Evolutionary conservation across 169 alveolate species (phyloP).

Genomic region (Eimeria praecox): DNA sequence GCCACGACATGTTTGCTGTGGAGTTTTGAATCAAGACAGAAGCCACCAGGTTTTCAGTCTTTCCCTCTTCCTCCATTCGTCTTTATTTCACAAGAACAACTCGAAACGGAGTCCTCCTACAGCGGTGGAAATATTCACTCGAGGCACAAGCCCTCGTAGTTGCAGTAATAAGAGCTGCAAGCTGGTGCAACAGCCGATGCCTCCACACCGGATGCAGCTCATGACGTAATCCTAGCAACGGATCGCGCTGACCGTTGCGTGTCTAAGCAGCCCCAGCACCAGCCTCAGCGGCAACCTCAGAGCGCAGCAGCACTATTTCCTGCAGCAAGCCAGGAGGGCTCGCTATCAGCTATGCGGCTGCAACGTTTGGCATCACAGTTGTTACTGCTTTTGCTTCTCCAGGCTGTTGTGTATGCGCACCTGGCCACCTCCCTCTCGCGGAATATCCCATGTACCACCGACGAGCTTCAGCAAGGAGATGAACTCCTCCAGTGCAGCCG

Average conservation of each 20-base stretch:
- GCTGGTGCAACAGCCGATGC: conserved; percentile 1
- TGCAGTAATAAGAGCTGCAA: not conserved
- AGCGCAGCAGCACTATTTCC: not conserved
- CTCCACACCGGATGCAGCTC: conserved; percentile 16
- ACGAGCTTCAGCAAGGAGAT: not conserved
- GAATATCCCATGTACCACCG: not conserved
- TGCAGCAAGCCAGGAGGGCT: conserved; percentile 10
- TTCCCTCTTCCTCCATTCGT: not conserved
- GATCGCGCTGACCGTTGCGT: conserved; percentile 36
- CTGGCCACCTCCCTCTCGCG: conserved; percentile 9
- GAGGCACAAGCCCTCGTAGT: not conserved
- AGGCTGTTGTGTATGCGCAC: not conserved
- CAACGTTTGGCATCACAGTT: not conserved
- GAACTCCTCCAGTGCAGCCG: conserved; percentile 16
- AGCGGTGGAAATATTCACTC: not conserved
- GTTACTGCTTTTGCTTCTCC: not conserved
- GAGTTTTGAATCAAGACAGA: not conserved
- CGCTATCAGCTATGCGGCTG: conserved; percentile 58
- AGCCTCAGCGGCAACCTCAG: not conserved
- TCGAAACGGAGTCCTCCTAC: not conserved
- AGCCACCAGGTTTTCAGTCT: not conserved
- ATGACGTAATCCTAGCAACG: not conserved
- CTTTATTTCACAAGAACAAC: not conserved
- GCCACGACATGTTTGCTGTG: not conserved
- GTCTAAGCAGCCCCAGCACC: conserved; percentile 12